These are phyloP conservation scores for Aaosphaeria arxii DNA, from an alignment of 2,329 filamentous ascomycete genomes.

Conservation along the genomic window DNA sequence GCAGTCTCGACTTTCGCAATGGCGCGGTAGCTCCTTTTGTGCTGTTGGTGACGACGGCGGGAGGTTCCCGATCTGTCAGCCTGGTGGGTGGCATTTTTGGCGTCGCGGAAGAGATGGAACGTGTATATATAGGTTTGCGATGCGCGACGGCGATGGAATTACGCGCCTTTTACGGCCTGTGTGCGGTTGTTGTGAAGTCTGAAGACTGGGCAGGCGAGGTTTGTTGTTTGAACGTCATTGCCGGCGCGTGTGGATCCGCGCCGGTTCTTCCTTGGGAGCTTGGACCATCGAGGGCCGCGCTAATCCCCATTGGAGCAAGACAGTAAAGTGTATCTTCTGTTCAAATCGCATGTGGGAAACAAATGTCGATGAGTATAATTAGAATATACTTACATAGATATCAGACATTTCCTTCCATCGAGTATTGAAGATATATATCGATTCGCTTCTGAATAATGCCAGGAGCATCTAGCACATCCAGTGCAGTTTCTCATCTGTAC, in stretches of 20 bases:
- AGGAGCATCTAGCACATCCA: too few species aligned
- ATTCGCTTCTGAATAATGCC: too few species aligned
- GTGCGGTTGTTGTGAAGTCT: not conserved
- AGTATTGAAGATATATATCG: too few species aligned
- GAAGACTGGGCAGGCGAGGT: not conserved
- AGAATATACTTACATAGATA: too few species aligned
- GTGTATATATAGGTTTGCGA: not conserved
- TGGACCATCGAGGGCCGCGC: not conserved
- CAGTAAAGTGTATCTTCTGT: too few species aligned
- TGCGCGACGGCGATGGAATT: not conserved
- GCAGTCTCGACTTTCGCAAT: slow-evolving; percentile 27
- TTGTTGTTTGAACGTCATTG: not conserved
- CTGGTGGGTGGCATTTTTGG: slow-evolving; percentile 19
- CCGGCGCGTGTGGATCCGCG: not conserved
- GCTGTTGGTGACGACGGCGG: slow-evolving; percentile 21
- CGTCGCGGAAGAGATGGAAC: not conserved
- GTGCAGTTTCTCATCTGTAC: too few species aligned
- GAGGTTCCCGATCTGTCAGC: slow-evolving; percentile 24
- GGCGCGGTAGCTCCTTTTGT: slow-evolving; percentile 12
- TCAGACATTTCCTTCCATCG: too few species aligned
- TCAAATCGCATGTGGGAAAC: too few species aligned
- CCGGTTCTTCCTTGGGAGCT: not conserved
- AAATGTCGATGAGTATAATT: too few species aligned
- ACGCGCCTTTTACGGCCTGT: not conserved
- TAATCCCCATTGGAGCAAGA: not conserved